Percentiles rank a stretch among this genome's conserved stretches.
Evolutionary conservation across 2,329 filamentous ascomycete genomes (phyloP).

Genomic region (Hypocrella siamensis): DNA sequence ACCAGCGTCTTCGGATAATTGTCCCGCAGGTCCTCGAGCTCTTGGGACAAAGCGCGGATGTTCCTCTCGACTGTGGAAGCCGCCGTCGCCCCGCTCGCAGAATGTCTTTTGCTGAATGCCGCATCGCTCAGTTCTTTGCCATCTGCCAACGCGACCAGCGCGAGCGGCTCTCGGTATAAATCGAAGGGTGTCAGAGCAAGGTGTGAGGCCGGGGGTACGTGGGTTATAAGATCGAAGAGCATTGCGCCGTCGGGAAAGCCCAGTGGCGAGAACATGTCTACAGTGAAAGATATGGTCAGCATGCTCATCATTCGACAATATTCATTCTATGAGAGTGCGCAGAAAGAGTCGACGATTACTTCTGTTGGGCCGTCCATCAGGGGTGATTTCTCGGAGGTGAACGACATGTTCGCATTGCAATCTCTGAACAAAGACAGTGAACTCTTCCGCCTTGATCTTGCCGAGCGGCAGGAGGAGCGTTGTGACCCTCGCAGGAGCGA

Average conservation of each 20-base stretch:
- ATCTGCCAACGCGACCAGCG: conserved; percentile 74
- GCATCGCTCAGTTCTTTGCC: conserved; percentile 49
- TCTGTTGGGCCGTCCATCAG: conserved; percentile 70
- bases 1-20: conserved; percentile 61
- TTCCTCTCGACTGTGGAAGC: conserved; percentile 39
- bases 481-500: conserved; percentile 81
- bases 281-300: conserved; percentile 8
- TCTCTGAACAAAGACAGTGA: conserved; percentile 61
- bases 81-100: conserved; percentile 28
- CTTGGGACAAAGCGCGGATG: conserved; percentile 43
- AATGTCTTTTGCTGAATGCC: conserved; percentile 37
- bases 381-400: conserved; percentile 70
- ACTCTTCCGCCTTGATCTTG: conserved; percentile 67
- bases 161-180: conserved; percentile 69
- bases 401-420: conserved; percentile 69
- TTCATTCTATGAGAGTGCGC: no score
- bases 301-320: no score
- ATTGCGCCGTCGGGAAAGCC: conserved; percentile 76
- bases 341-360: conserved; percentile 30
- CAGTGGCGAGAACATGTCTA: conserved; percentile 87
- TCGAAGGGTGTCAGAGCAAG: conserved; percentile 77
- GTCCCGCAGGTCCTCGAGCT: conserved; percentile 56
- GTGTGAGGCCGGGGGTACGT: conserved; percentile 65
- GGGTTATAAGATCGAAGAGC: conserved; percentile 74
- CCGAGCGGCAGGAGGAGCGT: conserved; percentile 77